These are phyloP conservation scores for Pyrus hybrid DNA, from an alignment of 331 rosid genomes.

Conservation along the genomic window DNA sequence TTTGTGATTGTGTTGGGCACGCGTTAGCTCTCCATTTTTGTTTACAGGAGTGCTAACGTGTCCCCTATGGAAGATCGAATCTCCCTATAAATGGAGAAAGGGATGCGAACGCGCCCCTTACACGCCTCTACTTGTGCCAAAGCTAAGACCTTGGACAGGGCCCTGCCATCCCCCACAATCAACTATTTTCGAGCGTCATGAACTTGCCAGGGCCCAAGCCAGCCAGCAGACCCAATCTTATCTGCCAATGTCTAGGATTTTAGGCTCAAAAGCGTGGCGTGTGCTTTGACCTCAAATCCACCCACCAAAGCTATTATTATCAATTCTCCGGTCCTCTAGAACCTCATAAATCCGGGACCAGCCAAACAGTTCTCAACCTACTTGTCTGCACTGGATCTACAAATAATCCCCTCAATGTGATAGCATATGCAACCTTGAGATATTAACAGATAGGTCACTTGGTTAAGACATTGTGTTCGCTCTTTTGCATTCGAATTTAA, in stretches of 20 bases:
- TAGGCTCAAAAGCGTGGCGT: neutral
- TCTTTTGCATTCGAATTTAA: too few relatives aligned
- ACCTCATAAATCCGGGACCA: neutral
- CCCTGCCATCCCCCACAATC: too few relatives aligned
- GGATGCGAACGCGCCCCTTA: too few relatives aligned
- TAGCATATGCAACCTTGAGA: neutral
- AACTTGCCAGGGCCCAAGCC: neutral
- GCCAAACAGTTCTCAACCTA: neutral
- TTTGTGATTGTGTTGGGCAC: too few relatives aligned
- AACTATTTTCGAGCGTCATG: neutral
- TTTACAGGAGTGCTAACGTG: too few relatives aligned
- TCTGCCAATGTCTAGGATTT: neutral
- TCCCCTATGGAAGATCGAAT: too few relatives aligned
- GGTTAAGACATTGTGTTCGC: fast-evolving
- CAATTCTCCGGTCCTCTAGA: neutral
- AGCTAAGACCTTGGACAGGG: too few relatives aligned
- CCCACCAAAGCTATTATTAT: neutral
- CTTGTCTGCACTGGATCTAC: too few relatives aligned
- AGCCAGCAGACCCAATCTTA: neutral
- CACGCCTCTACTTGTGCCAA: too few relatives aligned
- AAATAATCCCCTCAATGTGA: too few relatives aligned
- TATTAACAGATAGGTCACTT: neutral
- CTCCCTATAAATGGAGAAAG: too few relatives aligned
- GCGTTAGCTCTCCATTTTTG: too few relatives aligned
- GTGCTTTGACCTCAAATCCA: neutral